phyloP scores from a whole-genome alignment of 495 filamentous ascomycete genomes.

The Talaromyces thailandensis region DNA sequence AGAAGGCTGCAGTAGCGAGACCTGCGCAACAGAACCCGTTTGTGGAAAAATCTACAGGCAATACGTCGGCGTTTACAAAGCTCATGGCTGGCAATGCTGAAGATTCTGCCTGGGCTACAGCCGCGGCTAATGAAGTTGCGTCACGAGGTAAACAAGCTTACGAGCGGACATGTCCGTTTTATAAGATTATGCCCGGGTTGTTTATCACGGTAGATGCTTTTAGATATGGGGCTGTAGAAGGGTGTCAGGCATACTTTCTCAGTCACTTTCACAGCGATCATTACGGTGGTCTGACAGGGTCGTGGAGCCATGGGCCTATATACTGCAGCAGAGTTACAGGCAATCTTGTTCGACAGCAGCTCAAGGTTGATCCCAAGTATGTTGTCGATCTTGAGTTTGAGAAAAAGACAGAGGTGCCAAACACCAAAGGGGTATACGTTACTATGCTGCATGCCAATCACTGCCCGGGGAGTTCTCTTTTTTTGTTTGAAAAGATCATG shows the following conservation, averaged over 20 bases:
- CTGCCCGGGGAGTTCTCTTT: constrained; percentile 89
- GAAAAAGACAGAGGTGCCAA: constrained; percentile 65
- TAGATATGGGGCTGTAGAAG: constrained; percentile 85
- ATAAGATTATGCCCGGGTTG: constrained; percentile 91
- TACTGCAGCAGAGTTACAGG: constrained; percentile 91
- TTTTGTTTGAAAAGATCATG: constrained; percentile 76
- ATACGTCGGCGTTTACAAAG: constrained; percentile 72
- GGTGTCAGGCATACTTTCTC: constrained; percentile 90
- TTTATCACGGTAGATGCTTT: constrained; percentile 95
- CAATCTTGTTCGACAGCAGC: constrained; percentile 77
- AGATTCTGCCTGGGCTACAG: constrained; percentile 79
- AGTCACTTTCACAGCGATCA: constrained; percentile 98
- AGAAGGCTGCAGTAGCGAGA: constrained; percentile 58
- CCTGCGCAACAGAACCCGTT: constrained; percentile 74
- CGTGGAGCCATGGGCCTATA: constrained; percentile 89
- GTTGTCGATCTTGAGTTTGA: constrained; percentile 85
- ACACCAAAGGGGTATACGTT: constrained; percentile 70
- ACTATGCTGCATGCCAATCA: constrained; percentile 97
- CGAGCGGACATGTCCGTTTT: constrained; percentile 89
- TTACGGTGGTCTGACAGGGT: constrained; percentile 81
- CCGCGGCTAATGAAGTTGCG: constrained; percentile 67
- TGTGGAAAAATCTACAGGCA: constrained; percentile 29
- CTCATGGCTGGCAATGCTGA: constrained; percentile 88
- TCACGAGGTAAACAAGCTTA: constrained; percentile 85
- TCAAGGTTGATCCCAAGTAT: constrained; percentile 79